Evolutionary conservation across 192 early-diverging fungal genomes (phyloP), one percentile per base, ranked within the genome.

Genomic region (Pilobolus umbonatus): DNA sequence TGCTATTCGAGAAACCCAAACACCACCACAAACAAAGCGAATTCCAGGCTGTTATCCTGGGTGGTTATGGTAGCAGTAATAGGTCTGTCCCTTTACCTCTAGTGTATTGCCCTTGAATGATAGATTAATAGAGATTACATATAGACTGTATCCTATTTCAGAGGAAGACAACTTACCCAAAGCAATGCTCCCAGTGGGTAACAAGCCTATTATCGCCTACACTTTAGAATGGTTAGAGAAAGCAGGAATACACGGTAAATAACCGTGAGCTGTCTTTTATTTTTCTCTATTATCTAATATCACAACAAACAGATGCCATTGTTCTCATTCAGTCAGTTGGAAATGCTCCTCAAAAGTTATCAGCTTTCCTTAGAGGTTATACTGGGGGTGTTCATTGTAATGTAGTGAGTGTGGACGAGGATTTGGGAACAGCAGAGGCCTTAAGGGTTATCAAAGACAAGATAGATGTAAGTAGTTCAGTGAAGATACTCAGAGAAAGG

Each of bases 191-290:
- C 97, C 97, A 3, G 75, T 98, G 34, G 94, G 88, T 1, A 96
- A 96, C 67, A 88, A 88, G 67, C 97, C 97, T 49, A 92, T 98
- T 85, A 83, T 99, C 61, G 84, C 86, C 63, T 94, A 99, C 65
- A 84, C 87, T 21, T 75, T 99, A 40, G 83, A 95, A 55, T 98
- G 97, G 95, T 79, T 99, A 3, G 94, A 97, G 65, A 75, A 77
- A 35, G 90, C 93, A 12, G 85, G 85, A 51, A 82, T 95, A 42
- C 45, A 45, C 56, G 68, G 68, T 71, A 56, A 62, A 19, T 31
- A 22, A 29, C 22, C n/a, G n/a, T n/a, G n/a, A 36, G 7, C 19
- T 26, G 10, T n/a, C n/a, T n/a, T n/a, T n/a, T n/a, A 31, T n/a
- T 35, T 24, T 24, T 15, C 29, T 45, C n/a, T 40, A 17, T 64